Evolutionary conservation across 2,329 filamentous ascomycete genomes (phyloP), one percentile per base, ranked within the genome.

Genomic region (Pestalotiopsis sp.): DNA sequence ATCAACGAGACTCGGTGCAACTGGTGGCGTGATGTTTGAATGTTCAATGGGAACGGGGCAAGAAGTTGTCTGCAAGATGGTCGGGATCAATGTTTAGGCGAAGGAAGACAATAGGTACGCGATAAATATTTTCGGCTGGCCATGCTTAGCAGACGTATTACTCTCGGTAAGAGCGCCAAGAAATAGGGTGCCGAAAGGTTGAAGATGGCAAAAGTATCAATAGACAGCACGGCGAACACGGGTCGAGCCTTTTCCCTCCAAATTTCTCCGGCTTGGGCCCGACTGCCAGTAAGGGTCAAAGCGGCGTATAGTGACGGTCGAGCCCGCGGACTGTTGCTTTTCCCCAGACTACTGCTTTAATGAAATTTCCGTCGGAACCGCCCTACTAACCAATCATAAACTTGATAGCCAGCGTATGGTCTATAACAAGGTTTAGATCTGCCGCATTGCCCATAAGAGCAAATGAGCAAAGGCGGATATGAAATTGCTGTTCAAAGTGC

Each of bases 1-100:
- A 63, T 63, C 14, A 63, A 63, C 36, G 17, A 63, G 36, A 63
- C 60, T 27, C 38, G 60, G 36, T 63, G 60, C n/a, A n/a, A 7
- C 31, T 63, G 60, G 60, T 63, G 60, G 60, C 27, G 20, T 1
- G 31, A 25, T 38, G n/a, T n/a, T 27, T 63, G n/a, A 63, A 14
- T 60, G 45, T 13, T 14, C 11, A 52, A 52, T 52, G 45, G 45
- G 6, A 31, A 31, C 27, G 27, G 6, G 27, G 27, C 27, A 31
- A 31, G 27, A 9, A 31, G 6, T 9, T 9, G 27, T 31, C 2
- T 31, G 6, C 27, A 31, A 31, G 6, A 31, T 31, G 27, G 5
- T 31, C 27, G 5, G 27, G 7, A 31, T 31, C 6, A 31, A 31
- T 31, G 27, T 31, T 31, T 6, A 31, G 27, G 27, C 27, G 27